phyloP scores from a whole-genome alignment of 140 eudicot genomes.

The Senecio squalidus region DNA sequence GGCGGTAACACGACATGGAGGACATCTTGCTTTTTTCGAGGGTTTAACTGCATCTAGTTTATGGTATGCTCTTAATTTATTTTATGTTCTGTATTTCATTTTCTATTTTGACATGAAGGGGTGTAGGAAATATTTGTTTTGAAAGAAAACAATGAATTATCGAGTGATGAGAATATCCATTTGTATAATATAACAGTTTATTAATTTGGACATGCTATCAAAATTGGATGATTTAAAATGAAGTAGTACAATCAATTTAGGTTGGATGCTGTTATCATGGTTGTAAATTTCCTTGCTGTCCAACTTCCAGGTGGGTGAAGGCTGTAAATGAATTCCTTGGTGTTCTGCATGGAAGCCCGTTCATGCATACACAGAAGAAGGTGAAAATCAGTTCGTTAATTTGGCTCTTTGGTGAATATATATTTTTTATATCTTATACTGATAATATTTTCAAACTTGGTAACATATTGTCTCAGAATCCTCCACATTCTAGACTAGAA shows the following conservation, averaged over 20 bases:
- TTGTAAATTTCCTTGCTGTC: no score
- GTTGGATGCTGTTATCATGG: no score
- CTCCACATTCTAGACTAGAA: slow-evolving; percentile 35
- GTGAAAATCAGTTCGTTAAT: slow-evolving; percentile 15
- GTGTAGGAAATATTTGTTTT: no score
- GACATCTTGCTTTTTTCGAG: slow-evolving; percentile 93
- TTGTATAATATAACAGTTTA: no score
- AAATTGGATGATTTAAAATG: no score
- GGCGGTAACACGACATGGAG: slow-evolving; percentile 85
- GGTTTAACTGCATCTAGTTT: slow-evolving; percentile 75
- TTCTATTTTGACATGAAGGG: no score
- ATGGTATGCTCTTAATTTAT: slow-evolving; percentile 42
- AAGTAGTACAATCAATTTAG: no score
- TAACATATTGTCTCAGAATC: slow-evolving; percentile 25
- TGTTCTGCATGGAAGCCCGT: slow-evolving; percentile 65
- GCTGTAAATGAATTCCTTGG: slow-evolving; percentile 74
- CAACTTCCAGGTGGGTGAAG: slow-evolving; percentile 78
- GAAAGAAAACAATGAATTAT: no score
- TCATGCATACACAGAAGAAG: slow-evolving; percentile 68
- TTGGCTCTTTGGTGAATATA: neutral
- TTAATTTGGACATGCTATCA: no score
- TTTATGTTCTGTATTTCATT: neutral
- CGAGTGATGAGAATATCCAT: no score
- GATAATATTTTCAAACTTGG: no score
- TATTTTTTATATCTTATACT: no score